Percentiles rank a stretch among this genome's conserved stretches.
Evolutionary conservation across 495 filamentous ascomycete genomes (phyloP).

Genomic region (Penicillium manginii): DNA sequence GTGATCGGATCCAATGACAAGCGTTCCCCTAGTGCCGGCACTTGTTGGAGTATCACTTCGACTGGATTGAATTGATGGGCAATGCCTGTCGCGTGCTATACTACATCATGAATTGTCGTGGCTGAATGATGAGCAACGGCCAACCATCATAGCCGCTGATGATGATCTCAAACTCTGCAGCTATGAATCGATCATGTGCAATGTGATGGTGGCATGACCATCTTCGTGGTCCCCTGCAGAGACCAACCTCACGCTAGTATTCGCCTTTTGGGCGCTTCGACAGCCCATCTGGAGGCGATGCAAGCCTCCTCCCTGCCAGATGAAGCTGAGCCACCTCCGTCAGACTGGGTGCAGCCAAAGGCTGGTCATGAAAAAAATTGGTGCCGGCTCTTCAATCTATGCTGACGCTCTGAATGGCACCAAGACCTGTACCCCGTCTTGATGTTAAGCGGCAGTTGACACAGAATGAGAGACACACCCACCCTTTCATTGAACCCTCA

Average conservation of each 20-base stretch:
- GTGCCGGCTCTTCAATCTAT: background rate
- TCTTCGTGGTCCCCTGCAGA: background rate
- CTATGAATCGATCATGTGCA: background rate
- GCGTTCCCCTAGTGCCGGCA: background rate
- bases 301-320: background rate
- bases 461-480: slow-evolving; percentile 6
- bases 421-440: background rate
- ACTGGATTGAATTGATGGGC: background rate
- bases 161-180: background rate
- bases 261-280: background rate
- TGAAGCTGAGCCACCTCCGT: background rate
- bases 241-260: background rate
- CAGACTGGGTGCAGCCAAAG: no score
- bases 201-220: background rate
- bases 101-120: no score
- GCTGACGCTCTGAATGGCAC: background rate
- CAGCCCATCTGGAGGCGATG: background rate
- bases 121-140: no score
- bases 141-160: no score
- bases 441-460: slow-evolving; percentile 6
- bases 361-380: background rate
- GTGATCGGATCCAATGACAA: slow-evolving; percentile 10
- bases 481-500: slow-evolving; percentile 5
- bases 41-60: background rate
- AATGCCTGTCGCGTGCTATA: background rate